These are phyloP conservation scores for Xeromyces bisporus DNA, from an alignment of 495 filamentous ascomycete species.

Conservation along the genomic window DNA sequence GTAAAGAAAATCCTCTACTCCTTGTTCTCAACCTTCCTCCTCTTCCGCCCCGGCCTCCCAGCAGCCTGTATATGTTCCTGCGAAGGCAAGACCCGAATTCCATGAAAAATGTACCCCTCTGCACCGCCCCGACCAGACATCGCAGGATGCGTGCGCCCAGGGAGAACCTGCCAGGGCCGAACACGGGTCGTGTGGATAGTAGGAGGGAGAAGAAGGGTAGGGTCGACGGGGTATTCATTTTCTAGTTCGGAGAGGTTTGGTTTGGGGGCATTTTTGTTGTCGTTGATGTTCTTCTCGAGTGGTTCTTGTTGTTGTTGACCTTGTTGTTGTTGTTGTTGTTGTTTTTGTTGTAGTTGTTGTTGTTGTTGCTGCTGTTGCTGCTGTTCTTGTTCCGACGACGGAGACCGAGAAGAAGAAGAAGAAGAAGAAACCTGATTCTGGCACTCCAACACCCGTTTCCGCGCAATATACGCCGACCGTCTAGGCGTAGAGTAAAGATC, in stretches of 20 bases:
- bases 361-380: slow-evolving; percentile 10
- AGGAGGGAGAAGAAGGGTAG: slow-evolving; percentile 61
- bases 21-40: slow-evolving; percentile 22
- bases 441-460: slow-evolving; percentile 16
- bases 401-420: no score
- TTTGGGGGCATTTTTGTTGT: slow-evolving; percentile 18
- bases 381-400: no score
- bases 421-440: neutral
- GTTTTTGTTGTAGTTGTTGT: neutral
- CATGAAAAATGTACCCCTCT: slow-evolving; percentile 83
- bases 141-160: slow-evolving; percentile 78
- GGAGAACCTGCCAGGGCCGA: slow-evolving; percentile 75
- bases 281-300: slow-evolving; percentile 5
- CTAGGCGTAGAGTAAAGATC: slow-evolving; percentile 67
- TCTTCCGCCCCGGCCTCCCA: slow-evolving; percentile 51
- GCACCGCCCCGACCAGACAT: slow-evolving; percentile 82
- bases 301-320: slow-evolving; percentile 1
- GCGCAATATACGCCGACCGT: slow-evolving; percentile 50
- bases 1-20: slow-evolving; percentile 13
- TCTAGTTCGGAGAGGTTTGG: slow-evolving; percentile 33
- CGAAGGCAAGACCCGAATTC: slow-evolving; percentile 58
- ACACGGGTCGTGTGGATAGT: slow-evolving; percentile 61
- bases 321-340: neutral
- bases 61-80: slow-evolving; percentile 64
- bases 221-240: slow-evolving; percentile 67